A percentile compares a stretch with the other conserved stretches of the same genome.
Conservation (phyloP, 495 filamentous ascomycete species). For the Lepidopterella palustris region DNA sequence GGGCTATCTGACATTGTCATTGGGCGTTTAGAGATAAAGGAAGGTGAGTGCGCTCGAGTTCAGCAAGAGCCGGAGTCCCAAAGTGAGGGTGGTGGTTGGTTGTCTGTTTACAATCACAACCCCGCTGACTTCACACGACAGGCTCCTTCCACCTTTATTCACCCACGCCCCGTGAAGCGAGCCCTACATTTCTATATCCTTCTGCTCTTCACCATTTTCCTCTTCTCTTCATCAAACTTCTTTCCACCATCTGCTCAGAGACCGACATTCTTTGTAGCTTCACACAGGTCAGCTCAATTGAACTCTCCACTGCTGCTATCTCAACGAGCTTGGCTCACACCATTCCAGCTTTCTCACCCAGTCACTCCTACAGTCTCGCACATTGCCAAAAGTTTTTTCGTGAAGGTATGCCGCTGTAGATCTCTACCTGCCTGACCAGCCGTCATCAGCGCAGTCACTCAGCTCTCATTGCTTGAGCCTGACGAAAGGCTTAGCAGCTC, state of each 20-base stretch:
- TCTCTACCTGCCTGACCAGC: background rate
- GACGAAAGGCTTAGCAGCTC: background rate
- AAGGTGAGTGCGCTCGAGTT: background rate
- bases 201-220: constrained; percentile 11
- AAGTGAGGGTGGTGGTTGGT: background rate
- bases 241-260: constrained; percentile 27
- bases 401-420: constrained; percentile 10
- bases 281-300: constrained; percentile 19
- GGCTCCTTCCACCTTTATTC: constrained; percentile 14
- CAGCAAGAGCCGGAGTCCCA: background rate
- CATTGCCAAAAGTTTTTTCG: constrained; percentile 27
- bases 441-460: background rate
- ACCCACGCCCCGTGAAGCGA: background rate
- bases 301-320: background rate
- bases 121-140: background rate
- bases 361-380: constrained; percentile 14
- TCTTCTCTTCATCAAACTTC: constrained; percentile 12
- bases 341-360: constrained; percentile 22
- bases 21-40: background rate
- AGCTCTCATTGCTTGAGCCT: background rate
- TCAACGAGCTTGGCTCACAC: background rate
- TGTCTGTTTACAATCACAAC: background rate
- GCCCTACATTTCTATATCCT: constrained; percentile 1
- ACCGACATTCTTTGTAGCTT: constrained; percentile 34
- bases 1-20: too few species aligned